Evolutionary conservation across 352 stramenopile species (phyloP), one percentile per base, ranked within the genome.

Genomic region (Pythium diclinum): DNA sequence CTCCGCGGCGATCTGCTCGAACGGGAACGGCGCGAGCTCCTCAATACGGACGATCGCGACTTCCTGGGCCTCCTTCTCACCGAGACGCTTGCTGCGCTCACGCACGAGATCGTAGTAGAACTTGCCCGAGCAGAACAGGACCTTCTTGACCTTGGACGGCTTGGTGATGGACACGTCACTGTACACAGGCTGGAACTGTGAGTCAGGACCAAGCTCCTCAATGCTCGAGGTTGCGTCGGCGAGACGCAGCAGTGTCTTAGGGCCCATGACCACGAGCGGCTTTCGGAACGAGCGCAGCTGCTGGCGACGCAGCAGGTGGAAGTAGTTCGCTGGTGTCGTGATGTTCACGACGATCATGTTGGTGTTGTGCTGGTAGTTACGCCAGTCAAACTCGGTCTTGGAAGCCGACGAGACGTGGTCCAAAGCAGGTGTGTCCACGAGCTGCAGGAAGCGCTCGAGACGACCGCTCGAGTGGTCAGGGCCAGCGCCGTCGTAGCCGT

Each of bases 301-400:
- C 63, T 98, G 95, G 62, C 95, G 89, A 67, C 94, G 90, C 60
- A 99, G 77, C 63, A 95, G 78, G 68, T 99, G 94, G 76, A 99
- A 99, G 74, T 98, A 99, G 73, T 98, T 98, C 38, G 95, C 95
- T 1, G 96, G 94, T 16, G 87, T 96, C 38, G 83, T 96, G 38
- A 85, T 68, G 57, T 94, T 92, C 47, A 81, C 78, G 10, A 97
- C 85, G 58, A 93, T 91, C 58, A 95, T 77, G 72, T 96, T 96
- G 21, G 84, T 81, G 59, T 93, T 81, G 61, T 89, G 71, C 54
- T 88, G 59, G 65, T 81, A 91, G 30, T 77, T 65, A 42, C 74
- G 73, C 83, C 81, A 89, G 28, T 89, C 69, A 5, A 59, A 70
- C 1, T 51, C 63, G 23, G 72, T 59, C 34, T 75, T 64, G 51